Percentiles rank a stretch among this genome's conserved stretches.
Evolutionary conservation across 208 protist genomes (phyloP).

Genomic region (Wallacemonas sp.): DNA sequence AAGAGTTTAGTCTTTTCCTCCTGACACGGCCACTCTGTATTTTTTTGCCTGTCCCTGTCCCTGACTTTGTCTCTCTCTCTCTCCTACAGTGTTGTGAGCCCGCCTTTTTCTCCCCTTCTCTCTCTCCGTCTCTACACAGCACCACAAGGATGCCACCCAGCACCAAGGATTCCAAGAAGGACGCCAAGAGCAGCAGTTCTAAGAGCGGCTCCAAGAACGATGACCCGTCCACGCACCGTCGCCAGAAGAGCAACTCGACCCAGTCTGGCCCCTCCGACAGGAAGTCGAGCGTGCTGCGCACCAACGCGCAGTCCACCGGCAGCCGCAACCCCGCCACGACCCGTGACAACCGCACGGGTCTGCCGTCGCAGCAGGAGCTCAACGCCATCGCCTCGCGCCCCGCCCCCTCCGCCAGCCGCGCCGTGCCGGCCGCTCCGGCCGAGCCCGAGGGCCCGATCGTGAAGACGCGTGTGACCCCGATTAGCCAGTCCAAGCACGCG

Average conservation of each 20-base stretch:
- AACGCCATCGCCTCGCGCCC: not conserved
- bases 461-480: slow-evolving; percentile 4
- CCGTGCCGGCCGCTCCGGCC: not conserved
- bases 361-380: not conserved
- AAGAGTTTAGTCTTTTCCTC: too few relatives aligned
- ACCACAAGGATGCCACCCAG: not conserved
- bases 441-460: not conserved
- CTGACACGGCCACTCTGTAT: too few relatives aligned
- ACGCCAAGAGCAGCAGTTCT: not conserved
- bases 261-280: not conserved
- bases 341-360: slow-evolving; percentile 12
- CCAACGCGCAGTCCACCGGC: slow-evolving; percentile 1
- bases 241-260: slow-evolving; percentile 12
- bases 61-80: too few relatives aligned
- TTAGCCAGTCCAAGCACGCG: slow-evolving; percentile 15
- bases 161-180: slow-evolving; percentile 8
- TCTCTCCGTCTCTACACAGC: too few relatives aligned
- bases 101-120: too few relatives aligned
- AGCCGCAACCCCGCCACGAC: slow-evolving; percentile 3
- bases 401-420: not conserved
- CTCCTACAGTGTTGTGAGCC: too few relatives aligned
- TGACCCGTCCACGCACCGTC: not conserved
- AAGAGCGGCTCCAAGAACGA: slow-evolving; percentile 1
- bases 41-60: slow-evolving; percentile 13
- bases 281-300: not conserved